These are phyloP conservation scores for Terfezia boudieri DNA, from an alignment of 495 filamentous ascomycete species.

Conservation along the genomic window DNA sequence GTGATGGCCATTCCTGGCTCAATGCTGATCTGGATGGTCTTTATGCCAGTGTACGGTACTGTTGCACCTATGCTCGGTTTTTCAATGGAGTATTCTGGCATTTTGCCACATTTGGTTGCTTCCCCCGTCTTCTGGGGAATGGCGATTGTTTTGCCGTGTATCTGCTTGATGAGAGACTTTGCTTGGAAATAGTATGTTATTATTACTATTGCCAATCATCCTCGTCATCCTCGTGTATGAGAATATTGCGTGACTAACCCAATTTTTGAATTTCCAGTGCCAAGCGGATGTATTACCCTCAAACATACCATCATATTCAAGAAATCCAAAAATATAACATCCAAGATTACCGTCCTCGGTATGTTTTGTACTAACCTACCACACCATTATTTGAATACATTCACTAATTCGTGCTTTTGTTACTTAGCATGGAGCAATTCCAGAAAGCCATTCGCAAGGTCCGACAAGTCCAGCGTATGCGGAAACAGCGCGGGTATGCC, in stretches of 20 bases:
- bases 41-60: slow-evolving; percentile 73
- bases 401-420: slow-evolving; percentile 1
- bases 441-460: slow-evolving; percentile 99
- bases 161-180: slow-evolving; percentile 81
- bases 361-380: slow-evolving; percentile 15
- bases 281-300: slow-evolving; percentile 89
- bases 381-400: background rate
- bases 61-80: slow-evolving; percentile 71
- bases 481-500: slow-evolving; percentile 94
- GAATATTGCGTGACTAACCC: background rate
- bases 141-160: slow-evolving; percentile 49
- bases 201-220: background rate
- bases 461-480: slow-evolving; percentile 95
- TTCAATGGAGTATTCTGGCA: slow-evolving; percentile 64
- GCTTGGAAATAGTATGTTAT: slow-evolving; percentile 38
- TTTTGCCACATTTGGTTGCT: slow-evolving; percentile 56
- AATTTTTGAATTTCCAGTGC: slow-evolving; percentile 33
- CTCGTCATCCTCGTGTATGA: background rate
- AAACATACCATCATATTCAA: slow-evolving; percentile 95
- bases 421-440: slow-evolving; percentile 87
- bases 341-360: slow-evolving; percentile 88
- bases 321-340: slow-evolving; percentile 99
- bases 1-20: slow-evolving; percentile 89
- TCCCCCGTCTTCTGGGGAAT: slow-evolving; percentile 81
- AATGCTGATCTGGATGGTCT: slow-evolving; percentile 74